Conservation (phyloP, 2,329 filamentous ascomycete genomes). For the Botrytis deweyae region DNA sequence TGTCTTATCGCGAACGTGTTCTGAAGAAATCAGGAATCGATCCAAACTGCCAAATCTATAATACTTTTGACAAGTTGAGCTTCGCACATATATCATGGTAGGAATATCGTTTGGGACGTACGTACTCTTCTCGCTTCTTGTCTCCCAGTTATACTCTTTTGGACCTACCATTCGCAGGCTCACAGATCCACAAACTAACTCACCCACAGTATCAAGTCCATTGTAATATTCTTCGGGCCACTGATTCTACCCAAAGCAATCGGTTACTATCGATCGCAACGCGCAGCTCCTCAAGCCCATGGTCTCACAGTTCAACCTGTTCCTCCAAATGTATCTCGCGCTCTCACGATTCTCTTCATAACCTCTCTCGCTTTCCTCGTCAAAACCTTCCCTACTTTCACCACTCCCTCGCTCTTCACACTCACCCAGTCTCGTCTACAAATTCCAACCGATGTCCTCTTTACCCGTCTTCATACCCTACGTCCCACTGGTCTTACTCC, state of each 20-base stretch:
- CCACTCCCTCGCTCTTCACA: conserved; percentile 78
- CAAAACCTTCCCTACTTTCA: conserved; percentile 64
- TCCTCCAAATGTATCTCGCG: conserved; percentile 52
- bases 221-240: conserved; percentile 62
- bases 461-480: conserved; percentile 66
- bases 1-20: conserved; percentile 18
- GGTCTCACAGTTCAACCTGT: conserved; percentile 55
- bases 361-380: conserved; percentile 54
- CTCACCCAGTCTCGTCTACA: conserved; percentile 78
- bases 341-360: conserved; percentile 60
- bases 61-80: conserved; percentile 1
- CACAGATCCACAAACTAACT: conserved; percentile 24
- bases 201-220: conserved; percentile 43
- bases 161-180: conserved; percentile 26
- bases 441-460: conserved; percentile 81
- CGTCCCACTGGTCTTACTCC: conserved; percentile 53
- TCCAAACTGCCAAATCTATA: not conserved
- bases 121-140: conserved; percentile 35
- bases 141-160: conserved; percentile 34
- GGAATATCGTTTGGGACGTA: conserved; percentile 51
- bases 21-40: not conserved
- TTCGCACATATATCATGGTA: conserved; percentile 36
- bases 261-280: conserved; percentile 59
- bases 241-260: conserved; percentile 67
- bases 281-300: conserved; percentile 45